phyloP scores from a whole-genome alignment of 176 grass and related monocot species.

The Canna indica region DNA sequence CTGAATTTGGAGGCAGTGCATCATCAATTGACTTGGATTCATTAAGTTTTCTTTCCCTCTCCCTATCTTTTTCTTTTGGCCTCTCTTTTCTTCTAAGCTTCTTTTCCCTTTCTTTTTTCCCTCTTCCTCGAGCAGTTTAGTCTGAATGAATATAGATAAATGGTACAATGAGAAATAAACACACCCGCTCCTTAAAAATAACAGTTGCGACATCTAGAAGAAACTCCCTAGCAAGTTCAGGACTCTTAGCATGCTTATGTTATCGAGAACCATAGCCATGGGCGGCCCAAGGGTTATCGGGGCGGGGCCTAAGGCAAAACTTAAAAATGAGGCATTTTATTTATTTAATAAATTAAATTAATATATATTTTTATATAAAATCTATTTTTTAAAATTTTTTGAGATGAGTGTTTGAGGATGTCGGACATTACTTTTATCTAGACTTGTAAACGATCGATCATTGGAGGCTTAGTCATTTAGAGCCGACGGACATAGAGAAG shows the following conservation, averaged over 20 bases:
- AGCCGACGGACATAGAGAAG: no score
- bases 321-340: no score
- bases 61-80: conserved; percentile 72
- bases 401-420: no score
- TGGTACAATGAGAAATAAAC: neutral
- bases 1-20: conserved; percentile 29
- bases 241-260: conserved; percentile 94
- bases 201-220: conserved; percentile 86
- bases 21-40: conserved; percentile 30
- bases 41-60: conserved; percentile 38
- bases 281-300: no score
- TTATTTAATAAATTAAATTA: no score
- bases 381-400: no score
- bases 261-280: conserved; percentile 54
- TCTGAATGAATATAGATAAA: conserved; percentile 34
- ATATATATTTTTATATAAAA: no score
- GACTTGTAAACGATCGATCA: no score
- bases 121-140: conserved; percentile 66
- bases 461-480: no score
- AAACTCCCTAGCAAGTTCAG: conserved; percentile 94
- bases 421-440: no score
- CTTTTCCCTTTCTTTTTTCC: conserved; percentile 97
- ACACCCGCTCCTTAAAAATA: conserved; percentile 97
- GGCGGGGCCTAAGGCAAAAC: no score
- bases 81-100: conserved; percentile 91